These are phyloP conservation scores for Inga leiocalycina DNA, from an alignment of 306 rosid genomes.

Conservation along the genomic window DNA sequence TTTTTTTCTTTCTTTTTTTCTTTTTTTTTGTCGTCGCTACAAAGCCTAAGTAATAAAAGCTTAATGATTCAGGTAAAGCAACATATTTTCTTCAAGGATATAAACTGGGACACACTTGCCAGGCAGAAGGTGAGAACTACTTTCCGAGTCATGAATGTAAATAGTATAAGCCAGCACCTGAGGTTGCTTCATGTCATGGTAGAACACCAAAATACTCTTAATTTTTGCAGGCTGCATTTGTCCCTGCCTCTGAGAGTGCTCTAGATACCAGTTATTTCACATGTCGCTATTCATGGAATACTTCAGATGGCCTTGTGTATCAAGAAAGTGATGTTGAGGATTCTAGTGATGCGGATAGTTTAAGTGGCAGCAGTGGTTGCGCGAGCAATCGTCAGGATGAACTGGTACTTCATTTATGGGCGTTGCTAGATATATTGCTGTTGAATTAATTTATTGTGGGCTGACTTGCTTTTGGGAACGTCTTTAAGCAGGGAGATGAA, in stretches of 20 bases:
- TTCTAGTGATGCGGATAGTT: constrained; percentile 90
- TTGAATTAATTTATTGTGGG: constrained; percentile 24
- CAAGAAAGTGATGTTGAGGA: constrained; percentile 78
- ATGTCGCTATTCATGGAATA: constrained; percentile 91
- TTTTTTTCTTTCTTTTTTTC: neutral
- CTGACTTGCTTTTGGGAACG: constrained; percentile 42
- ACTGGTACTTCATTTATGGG: constrained; percentile 65
- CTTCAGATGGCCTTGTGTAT: constrained; percentile 67
- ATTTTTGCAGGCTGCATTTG: constrained; percentile 93
- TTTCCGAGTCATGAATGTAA: constrained; percentile 33
- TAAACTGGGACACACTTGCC: constrained; percentile 99
- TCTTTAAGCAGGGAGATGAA: constrained; percentile 79
- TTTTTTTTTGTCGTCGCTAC: neutral
- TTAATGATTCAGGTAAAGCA: constrained; percentile 78
- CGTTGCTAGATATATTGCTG: neutral
- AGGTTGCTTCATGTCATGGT: constrained; percentile 41
- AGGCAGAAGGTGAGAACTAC: constrained; percentile 77
- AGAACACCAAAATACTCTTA: neutral
- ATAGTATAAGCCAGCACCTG: neutral
- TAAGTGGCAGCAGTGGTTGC: constrained; percentile 94
- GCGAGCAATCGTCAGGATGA: constrained; percentile 89
- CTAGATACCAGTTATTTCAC: constrained; percentile 96
- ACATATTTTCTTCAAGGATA: constrained; percentile 91
- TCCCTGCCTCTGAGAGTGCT: constrained; percentile 94
- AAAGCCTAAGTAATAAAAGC: constrained; percentile 30